Conservation (phyloP, 2,329 filamentous ascomycete genomes). For the Pseudonectria foliicola region DNA sequence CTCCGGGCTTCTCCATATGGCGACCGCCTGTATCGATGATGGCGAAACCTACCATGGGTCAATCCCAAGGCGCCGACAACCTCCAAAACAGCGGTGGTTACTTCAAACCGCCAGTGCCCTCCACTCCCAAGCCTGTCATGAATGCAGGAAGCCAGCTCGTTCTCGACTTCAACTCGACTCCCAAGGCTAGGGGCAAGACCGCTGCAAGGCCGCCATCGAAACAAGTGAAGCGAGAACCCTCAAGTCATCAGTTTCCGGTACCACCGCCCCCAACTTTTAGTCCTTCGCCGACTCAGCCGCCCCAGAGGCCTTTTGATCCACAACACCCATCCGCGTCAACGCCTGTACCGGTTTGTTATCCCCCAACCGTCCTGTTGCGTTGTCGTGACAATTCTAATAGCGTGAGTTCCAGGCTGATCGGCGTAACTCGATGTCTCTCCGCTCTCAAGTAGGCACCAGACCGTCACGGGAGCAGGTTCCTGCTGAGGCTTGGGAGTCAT, state of each 20-base stretch:
- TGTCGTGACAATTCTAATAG: conserved; percentile 5
- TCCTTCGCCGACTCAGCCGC: conserved; percentile 24
- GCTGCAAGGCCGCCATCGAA: conserved; percentile 26
- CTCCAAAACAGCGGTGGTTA: conserved; percentile 20
- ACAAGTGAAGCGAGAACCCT: conserved; percentile 20
- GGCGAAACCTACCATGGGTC: conserved; percentile 17
- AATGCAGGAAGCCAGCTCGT: conserved; percentile 29
- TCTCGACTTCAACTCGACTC: conserved; percentile 27
- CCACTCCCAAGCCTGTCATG: conserved; percentile 32
- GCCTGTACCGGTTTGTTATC: conserved; percentile 20
- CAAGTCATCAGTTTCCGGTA: conserved; percentile 13
- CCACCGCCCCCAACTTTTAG: conserved; percentile 15
- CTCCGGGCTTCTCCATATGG: conserved; percentile 32
- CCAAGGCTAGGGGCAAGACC: conserved; percentile 28
- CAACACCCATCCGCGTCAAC: conserved; percentile 19
- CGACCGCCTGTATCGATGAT: conserved; percentile 26
- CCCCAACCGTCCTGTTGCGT: neutral
- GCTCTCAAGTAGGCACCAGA: conserved; percentile 26
- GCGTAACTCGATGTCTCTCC: conserved; percentile 22
- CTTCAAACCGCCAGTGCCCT: conserved; percentile 32
- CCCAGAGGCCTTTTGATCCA: conserved; percentile 21
- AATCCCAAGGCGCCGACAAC: conserved; percentile 14
- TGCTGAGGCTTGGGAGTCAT: conserved; percentile 40
- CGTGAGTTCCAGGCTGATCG: conserved; percentile 18
- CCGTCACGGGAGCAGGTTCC: conserved; percentile 37